These are phyloP conservation scores for Vaccinium myrtillus DNA, from an alignment of 148 eudicot genomes.

Conservation along the genomic window DNA sequence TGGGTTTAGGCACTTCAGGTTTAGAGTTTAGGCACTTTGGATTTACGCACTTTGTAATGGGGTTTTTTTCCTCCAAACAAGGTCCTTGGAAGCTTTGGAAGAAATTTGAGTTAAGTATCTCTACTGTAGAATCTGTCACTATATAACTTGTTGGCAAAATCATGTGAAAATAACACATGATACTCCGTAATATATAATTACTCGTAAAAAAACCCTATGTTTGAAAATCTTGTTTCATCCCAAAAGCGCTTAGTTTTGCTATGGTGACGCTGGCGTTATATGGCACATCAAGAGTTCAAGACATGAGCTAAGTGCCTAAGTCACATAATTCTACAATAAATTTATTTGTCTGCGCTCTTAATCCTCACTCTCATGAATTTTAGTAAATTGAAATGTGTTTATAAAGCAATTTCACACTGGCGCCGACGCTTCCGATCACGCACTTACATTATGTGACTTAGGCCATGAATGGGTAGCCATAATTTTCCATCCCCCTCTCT, in stretches of 20 bases:
- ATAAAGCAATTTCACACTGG: neutral
- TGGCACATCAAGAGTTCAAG: neutral
- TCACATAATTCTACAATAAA: neutral
- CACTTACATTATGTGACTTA: neutral
- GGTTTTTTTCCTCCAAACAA: no score
- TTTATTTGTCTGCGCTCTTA: no score
- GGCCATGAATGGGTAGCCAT: no score
- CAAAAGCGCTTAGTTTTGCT: neutral
- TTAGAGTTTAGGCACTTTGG: no score
- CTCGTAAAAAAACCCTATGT: neutral
- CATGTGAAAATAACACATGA: no score
- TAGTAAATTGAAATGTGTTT: no score
- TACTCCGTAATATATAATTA: no score
- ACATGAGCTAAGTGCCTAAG: neutral
- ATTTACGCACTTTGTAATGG: no score
- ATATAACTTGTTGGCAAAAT: neutral
- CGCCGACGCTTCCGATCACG: neutral
- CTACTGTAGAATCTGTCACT: neutral
- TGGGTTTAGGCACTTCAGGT: no score
- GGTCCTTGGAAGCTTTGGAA: no score
- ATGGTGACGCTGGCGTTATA: neutral
- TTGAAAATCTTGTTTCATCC: neutral
- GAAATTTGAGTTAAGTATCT: neutral
- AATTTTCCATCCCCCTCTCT: neutral
- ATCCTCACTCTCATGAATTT: no score